A percentile compares a stretch with the other conserved stretches of the same genome.
phyloP scores from a whole-genome alignment of 2,329 filamentous ascomycete species.

The Trichophyton equinum region DNA sequence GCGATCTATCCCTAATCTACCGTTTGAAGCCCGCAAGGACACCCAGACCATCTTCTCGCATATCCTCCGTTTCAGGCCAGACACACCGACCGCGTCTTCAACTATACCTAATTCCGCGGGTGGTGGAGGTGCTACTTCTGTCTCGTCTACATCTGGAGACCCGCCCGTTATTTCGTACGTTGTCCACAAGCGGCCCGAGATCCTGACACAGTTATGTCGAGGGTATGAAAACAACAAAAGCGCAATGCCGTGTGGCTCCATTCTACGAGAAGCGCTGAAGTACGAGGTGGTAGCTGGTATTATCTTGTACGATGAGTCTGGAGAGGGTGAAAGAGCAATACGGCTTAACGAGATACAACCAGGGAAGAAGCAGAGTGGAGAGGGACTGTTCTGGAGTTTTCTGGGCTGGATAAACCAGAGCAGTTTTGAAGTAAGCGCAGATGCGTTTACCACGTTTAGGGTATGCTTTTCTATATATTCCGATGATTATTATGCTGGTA shows the following conservation, averaged over 20 bases:
- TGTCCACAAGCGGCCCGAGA: conserved; percentile 71
- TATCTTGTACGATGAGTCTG: conserved; percentile 82
- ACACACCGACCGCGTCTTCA: conserved; percentile 30
- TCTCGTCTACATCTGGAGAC: conserved; percentile 47
- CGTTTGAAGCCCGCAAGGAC: conserved; percentile 93
- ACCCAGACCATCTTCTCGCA: conserved; percentile 92
- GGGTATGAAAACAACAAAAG: conserved; percentile 86
- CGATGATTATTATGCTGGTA: background rate
- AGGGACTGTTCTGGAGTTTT: conserved; percentile 90
- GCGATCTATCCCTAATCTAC: conserved; percentile 66
- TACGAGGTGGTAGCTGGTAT: conserved; percentile 83
- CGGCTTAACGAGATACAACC: conserved; percentile 67
- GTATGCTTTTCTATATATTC: conserved; percentile 38
- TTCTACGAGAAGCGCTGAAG: conserved; percentile 79
- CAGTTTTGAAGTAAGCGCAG: conserved; percentile 90
- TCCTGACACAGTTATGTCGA: conserved; percentile 75
- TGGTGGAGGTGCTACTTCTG: background rate
- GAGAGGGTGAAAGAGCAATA: conserved; percentile 58
- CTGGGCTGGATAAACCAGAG: conserved; percentile 96
- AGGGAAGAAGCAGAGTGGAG: conserved; percentile 60
- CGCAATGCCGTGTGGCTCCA: conserved; percentile 79
- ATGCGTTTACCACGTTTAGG: conserved; percentile 94
- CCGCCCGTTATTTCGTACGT: conserved; percentile 82
- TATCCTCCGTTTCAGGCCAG: conserved; percentile 76
- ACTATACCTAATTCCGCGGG: background rate